These are phyloP conservation scores for Phylloporus sp. DNA, from an alignment of 768 basidiomycete species.

Conservation along the genomic window DNA sequence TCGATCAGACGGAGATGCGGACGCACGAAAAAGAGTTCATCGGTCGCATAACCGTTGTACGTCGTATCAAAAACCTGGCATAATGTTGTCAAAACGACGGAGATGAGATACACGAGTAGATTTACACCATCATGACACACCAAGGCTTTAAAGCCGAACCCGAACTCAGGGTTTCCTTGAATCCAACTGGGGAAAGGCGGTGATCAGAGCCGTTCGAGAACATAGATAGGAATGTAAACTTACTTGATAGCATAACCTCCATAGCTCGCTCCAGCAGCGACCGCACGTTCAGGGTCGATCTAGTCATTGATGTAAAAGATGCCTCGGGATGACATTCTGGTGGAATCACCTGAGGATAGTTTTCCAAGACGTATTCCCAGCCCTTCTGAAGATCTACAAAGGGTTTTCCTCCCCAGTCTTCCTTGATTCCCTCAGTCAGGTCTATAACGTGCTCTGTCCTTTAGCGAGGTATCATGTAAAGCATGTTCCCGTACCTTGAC, in stretches of 20 bases:
- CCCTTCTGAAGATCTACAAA: constrained; percentile 74
- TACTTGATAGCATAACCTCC: constrained; percentile 90
- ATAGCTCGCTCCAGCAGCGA: constrained; percentile 79
- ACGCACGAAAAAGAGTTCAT: constrained; percentile 87
- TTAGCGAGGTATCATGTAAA: not conserved
- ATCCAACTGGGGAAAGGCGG: constrained; percentile 65
- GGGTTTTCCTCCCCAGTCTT: constrained; percentile 85
- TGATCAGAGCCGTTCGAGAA: constrained; percentile 1
- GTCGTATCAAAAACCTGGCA: constrained; percentile 67
- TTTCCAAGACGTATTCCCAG: constrained; percentile 64
- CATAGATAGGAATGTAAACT: constrained; percentile 10
- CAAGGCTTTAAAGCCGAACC: constrained; percentile 87
- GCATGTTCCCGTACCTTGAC: constrained; percentile 53
- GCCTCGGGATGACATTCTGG: not conserved
- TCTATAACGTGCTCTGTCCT: constrained; percentile 39
- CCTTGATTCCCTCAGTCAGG: constrained; percentile 74
- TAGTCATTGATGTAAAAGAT: constrained; percentile 23
- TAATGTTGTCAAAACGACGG: not conserved
- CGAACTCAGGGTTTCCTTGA: constrained; percentile 87
- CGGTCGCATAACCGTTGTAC: constrained; percentile 85
- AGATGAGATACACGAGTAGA: constrained; percentile 12
- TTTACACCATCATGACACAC: constrained; percentile 87
- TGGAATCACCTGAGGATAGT: constrained; percentile 59
- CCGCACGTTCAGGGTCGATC: constrained; percentile 68
- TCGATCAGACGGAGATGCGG: not conserved